Conservation (phyloP, 1,284 basidiomycete genomes). For the Cryptococcus wingfieldii region DNA sequence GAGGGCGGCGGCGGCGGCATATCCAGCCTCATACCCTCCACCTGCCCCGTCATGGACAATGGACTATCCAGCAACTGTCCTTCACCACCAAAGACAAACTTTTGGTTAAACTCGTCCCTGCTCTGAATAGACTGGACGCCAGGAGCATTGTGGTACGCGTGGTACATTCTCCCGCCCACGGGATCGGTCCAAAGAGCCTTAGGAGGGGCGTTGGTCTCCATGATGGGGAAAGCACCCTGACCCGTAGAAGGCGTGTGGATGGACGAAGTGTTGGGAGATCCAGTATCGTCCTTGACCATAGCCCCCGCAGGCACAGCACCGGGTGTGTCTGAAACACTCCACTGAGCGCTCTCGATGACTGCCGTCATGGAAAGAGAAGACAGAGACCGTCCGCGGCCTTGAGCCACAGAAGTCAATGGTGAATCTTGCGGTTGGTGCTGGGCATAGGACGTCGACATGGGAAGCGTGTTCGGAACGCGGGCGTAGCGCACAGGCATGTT, state of each 20-base stretch:
- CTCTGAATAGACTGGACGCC: too few relatives aligned
- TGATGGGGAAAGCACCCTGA: constrained; percentile 12
- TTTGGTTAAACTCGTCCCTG: too few relatives aligned
- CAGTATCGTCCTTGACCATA: constrained; percentile 8
- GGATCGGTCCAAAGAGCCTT: constrained; percentile 13
- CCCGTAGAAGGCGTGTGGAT: constrained; percentile 25
- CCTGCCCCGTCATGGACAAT: constrained; percentile 1
- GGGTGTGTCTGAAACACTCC: too few relatives aligned
- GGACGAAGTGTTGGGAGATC: constrained; percentile 12
- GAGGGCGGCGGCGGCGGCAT: constrained; percentile 6
- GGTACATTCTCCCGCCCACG: constrained; percentile 3
- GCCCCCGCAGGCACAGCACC: too few relatives aligned
- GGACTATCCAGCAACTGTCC: constrained; percentile 8
- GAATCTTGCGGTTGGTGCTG: not conserved
- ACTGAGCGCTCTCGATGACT: constrained; percentile 14
- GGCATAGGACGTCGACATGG: not conserved
- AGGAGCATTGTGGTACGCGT: not conserved
- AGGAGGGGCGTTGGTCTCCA: not conserved
- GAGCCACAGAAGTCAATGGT: not conserved
- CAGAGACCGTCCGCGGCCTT: constrained; percentile 17
- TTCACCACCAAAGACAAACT: not conserved
- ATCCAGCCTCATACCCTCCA: not conserved
- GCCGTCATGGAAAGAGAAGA: constrained; percentile 16
- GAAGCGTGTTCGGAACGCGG: not conserved
- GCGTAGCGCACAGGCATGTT: not conserved